Evolutionary conservation across 2,329 filamentous ascomycete species (phyloP).

Genomic region (Fusarium sp.): DNA sequence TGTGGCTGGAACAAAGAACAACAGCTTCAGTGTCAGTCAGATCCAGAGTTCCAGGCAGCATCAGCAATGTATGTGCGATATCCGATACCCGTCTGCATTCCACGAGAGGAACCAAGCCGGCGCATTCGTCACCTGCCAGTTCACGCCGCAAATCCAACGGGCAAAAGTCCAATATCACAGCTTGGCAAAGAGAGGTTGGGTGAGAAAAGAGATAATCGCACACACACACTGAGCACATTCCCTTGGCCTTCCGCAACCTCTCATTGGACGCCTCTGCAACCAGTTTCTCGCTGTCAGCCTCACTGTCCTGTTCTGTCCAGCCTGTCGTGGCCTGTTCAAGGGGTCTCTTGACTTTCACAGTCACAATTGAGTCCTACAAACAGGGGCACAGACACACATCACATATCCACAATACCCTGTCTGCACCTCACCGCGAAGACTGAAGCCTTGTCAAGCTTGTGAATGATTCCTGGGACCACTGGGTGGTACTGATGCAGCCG

Average conservation of each 20-base stretch:
- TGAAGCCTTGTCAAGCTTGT: conserved; percentile 13
- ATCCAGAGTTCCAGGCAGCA: conserved; percentile 7
- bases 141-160: conserved; percentile 37
- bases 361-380: conserved; percentile 18
- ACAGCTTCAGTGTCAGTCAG: background rate
- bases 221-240: conserved; percentile 40
- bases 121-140: conserved; percentile 7
- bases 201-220: conserved; percentile 29
- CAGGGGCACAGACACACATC: conserved; percentile 29
- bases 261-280: conserved; percentile 42
- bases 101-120: conserved; percentile 8
- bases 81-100: conserved; percentile 21
- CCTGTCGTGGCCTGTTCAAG: conserved; percentile 37
- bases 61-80: conserved; percentile 2
- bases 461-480: conserved; percentile 27
- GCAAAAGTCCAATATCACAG: conserved; percentile 33
- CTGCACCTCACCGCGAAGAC: conserved; percentile 34
- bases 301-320: conserved; percentile 34
- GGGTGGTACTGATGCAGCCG: conserved; percentile 39
- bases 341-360: conserved; percentile 30
- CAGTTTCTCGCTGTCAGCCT: conserved; percentile 43
- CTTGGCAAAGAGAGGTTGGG: conserved; percentile 17
- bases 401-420: conserved; percentile 15
- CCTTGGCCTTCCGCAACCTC: conserved; percentile 10
- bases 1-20: conserved; percentile 15